Percentiles rank a stretch among this genome's conserved stretches.
Conservation (phyloP, 179 eudicot species). For the Patellifolia procumbens region DNA sequence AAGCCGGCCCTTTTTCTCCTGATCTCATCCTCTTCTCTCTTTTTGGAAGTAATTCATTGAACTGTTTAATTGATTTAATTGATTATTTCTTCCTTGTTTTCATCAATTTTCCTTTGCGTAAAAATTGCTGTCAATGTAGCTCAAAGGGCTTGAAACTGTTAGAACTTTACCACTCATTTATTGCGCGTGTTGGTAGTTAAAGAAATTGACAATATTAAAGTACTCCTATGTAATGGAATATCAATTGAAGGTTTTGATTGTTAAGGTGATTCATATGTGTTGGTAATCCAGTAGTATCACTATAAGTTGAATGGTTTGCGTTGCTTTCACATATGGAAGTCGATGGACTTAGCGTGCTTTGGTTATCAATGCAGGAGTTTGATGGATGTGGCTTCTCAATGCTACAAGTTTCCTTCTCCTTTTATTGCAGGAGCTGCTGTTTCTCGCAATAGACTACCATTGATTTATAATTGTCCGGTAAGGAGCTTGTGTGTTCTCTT, state of each 20-base stretch:
- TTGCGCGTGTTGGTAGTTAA: too few relatives aligned
- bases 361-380: slow-evolving; percentile 2
- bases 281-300: too few relatives aligned
- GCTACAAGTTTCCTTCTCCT: neutral
- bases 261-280: neutral
- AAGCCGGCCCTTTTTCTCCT: too few relatives aligned
- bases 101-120: too few relatives aligned
- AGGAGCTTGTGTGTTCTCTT: neutral
- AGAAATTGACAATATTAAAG: neutral
- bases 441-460: neutral
- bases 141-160: too few relatives aligned
- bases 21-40: too few relatives aligned
- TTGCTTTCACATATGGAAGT: neutral
- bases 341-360: neutral
- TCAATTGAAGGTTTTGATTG: neutral
- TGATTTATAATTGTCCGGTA: slow-evolving; percentile 2
- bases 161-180: too few relatives aligned
- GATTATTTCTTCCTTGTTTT: too few relatives aligned
- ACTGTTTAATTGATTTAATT: too few relatives aligned
- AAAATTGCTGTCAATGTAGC: too few relatives aligned
- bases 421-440: neutral
- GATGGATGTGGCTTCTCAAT: slow-evolving; percentile 9
- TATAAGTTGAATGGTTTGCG: neutral
- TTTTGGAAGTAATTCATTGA: too few relatives aligned
- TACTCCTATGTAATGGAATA: neutral